These are phyloP conservation scores for Amborella trichopoda DNA, from an alignment of 164 flowering plant genomes.

Conservation along the genomic window DNA sequence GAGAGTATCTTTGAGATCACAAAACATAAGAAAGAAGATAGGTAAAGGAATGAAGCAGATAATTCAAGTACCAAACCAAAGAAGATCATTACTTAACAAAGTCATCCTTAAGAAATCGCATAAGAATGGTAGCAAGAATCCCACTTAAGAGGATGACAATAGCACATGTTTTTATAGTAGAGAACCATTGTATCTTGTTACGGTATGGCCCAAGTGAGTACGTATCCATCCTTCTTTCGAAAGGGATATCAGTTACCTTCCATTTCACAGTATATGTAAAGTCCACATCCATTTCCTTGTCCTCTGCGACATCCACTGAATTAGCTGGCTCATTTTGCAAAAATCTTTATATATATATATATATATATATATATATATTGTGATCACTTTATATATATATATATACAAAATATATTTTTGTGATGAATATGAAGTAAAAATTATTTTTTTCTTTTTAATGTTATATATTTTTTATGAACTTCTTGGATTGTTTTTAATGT, in stretches of 20 bases:
- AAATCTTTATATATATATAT: no score
- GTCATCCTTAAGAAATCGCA: conserved; percentile 49
- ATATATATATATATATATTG: no score
- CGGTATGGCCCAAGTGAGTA: conserved; percentile 45
- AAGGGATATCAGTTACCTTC: conserved; percentile 43
- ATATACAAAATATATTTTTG: no score
- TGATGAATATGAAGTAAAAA: no score
- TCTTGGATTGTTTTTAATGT: no score
- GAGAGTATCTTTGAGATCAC: conserved; percentile 27
- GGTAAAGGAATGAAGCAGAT: not conserved
- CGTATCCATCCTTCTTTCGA: conserved; percentile 46
- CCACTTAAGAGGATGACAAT: conserved; percentile 52
- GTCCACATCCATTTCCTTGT: conserved; percentile 32
- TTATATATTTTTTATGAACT: no score
- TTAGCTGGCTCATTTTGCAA: conserved; percentile 34
- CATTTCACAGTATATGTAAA: conserved; percentile 38
- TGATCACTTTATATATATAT: no score
- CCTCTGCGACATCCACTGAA: conserved; percentile 39
- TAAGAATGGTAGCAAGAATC: conserved; percentile 44
- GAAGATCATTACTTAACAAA: conserved; percentile 32
- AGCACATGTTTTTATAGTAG: conserved; percentile 45
- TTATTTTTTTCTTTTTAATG: no score
- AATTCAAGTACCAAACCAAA: not conserved
- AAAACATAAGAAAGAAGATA: not conserved
- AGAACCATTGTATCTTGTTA: conserved; percentile 52